A percentile compares a stretch with the other conserved stretches of the same genome.
Conservation (phyloP, 75 land plant species). For the Cryptomeria japonica region DNA sequence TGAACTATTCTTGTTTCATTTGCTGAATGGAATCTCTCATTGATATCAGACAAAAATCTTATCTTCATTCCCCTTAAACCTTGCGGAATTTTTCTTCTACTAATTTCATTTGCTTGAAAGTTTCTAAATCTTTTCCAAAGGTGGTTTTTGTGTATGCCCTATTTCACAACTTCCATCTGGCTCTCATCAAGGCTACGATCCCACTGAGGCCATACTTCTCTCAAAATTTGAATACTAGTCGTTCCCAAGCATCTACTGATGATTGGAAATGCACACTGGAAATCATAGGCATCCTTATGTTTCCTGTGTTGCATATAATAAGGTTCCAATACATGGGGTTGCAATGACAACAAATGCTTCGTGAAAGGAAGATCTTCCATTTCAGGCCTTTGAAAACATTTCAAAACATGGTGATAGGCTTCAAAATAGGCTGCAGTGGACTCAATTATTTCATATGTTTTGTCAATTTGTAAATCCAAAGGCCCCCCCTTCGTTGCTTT, state of each 20-base stretch:
- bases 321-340: slow-evolving; percentile 3
- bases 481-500: neutral
- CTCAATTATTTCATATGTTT: slow-evolving; percentile 23
- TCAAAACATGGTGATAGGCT: slow-evolving; percentile 31
- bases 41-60: too few relatives aligned
- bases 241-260: slow-evolving; percentile 16
- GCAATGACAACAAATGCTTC: slow-evolving; percentile 17
- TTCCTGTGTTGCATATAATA: slow-evolving; percentile 14
- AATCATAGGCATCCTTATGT: slow-evolving; percentile 14
- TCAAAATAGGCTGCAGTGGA: slow-evolving; percentile 26
- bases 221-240: slow-evolving; percentile 6
- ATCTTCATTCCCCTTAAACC: too few relatives aligned
- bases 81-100: too few relatives aligned
- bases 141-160: slow-evolving; percentile 29
- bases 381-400: slow-evolving; percentile 12
- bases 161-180: slow-evolving; percentile 18
- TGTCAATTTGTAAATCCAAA: neutral
- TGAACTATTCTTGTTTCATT: too few relatives aligned
- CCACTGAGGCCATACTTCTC: slow-evolving; percentile 26
- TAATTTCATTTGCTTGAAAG: too few relatives aligned
- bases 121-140: too few relatives aligned
- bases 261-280: slow-evolving; percentile 16
- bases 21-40: too few relatives aligned
- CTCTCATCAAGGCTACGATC: slow-evolving; percentile 16
- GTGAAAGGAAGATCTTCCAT: slow-evolving; percentile 27